phyloP scores from a whole-genome alignment of 2,329 filamentous ascomycete species.

The Fusarium solani-melongenae region DNA sequence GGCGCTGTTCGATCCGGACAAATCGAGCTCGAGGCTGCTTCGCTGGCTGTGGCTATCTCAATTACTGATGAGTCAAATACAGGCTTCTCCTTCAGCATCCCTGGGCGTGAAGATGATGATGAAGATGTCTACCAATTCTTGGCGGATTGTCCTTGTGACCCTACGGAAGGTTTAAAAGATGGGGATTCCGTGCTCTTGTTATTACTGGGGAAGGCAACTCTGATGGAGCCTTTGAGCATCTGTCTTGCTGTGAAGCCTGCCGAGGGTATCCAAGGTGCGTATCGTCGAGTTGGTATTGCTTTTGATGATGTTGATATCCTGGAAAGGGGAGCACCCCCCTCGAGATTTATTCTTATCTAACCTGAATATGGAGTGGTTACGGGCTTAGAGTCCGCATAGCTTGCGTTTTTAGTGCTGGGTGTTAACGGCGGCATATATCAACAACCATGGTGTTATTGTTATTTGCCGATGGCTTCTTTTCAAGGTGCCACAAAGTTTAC shows the following conservation, averaged over 20 bases:
- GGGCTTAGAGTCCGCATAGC: too few species aligned
- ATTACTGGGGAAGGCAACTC: not conserved
- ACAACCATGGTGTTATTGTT: too few species aligned
- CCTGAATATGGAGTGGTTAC: not conserved
- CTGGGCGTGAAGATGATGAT: not conserved
- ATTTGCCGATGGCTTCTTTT: too few species aligned
- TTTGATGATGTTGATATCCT: not conserved
- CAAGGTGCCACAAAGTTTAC: too few species aligned
- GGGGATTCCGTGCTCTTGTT: not conserved
- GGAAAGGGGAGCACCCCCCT: not conserved
- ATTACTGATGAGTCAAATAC: not conserved
- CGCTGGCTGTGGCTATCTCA: not conserved
- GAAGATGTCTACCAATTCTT: not conserved
- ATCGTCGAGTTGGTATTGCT: not conserved
- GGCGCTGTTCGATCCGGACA: not conserved
- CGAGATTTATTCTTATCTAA: not conserved
- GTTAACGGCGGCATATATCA: too few species aligned
- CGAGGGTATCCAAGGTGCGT: not conserved
- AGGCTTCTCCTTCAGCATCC: not conserved
- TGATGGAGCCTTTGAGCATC: too few species aligned
- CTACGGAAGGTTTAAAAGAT: not conserved
- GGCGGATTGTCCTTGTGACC: not conserved
- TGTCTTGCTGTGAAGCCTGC: not conserved
- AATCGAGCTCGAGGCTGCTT: not conserved
- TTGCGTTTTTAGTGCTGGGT: too few species aligned